Evolutionary conservation across 495 filamentous ascomycete genomes (phyloP), one percentile per base, ranked within the genome.

Genomic region (Xylaria intraflava): DNA sequence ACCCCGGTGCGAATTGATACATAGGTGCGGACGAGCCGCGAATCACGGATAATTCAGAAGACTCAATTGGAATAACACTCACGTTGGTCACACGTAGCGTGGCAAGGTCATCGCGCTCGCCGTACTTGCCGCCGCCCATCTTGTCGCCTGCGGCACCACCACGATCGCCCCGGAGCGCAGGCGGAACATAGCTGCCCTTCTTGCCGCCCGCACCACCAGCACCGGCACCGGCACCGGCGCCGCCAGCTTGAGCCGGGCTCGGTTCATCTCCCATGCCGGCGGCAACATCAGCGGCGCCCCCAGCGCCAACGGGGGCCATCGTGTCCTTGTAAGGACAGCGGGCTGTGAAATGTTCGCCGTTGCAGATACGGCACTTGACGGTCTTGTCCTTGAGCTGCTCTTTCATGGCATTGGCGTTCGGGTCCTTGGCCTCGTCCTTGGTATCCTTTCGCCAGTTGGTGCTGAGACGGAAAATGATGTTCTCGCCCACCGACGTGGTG

Each of bases 331-430:
- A 81, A 14, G 78, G 78, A 60, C 86, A 98, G 65, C 92, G 83
- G 26, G 92, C 90, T 3, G 93, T 98, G 76, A 96, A 98, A 79
- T 98, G 93, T 75, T 97, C 94, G 60, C 94, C 93, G 69, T 84
- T 87, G 74, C 93, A 98, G 67, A 98, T 97, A 77, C 93, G 84
- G 73, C 93, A 98, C 80, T 96, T 96, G 75, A 98, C 94, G 80
- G 95, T 95, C 82, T 95, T 95, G 73, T 96, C 89, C 83, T 92
- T 95, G 54, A 96, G 78, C 78, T 89, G 82, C 60, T 90, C 89
- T 78, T 90, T 93, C 77, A 95, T 84, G 62, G 79, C 80, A 65
- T 81, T 82, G 51, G 82, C 83, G 77, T 89, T 88, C 73, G 86
- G 83, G 55, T 83, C 85, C 55, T 78, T 76, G 62, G 75, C 72